phyloP scores from a whole-genome alignment of 352 stramenopile species.

The Phytopythium kandeliae region DNA sequence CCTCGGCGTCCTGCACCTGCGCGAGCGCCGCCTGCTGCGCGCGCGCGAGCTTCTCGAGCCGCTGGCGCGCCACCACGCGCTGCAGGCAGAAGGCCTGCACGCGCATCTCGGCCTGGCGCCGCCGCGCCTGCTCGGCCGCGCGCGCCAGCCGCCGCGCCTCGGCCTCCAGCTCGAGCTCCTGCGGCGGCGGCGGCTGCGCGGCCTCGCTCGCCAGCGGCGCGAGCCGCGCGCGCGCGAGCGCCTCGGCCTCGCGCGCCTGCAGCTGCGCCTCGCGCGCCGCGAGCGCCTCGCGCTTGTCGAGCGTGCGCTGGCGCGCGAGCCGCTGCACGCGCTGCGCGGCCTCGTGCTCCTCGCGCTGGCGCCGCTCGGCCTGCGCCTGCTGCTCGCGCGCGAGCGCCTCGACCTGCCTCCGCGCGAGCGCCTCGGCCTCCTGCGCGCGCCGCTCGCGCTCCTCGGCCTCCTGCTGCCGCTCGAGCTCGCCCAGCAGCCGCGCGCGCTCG shows the following conservation, averaged over 20 bases:
- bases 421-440: slow-evolving; percentile 42
- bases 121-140: slow-evolving; percentile 27
- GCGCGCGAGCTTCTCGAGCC: slow-evolving; percentile 39
- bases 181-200: slow-evolving; percentile 10
- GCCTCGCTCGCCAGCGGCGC: no score
- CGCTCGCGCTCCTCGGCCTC: slow-evolving; percentile 33
- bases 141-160: slow-evolving; percentile 37
- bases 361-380: slow-evolving; percentile 22
- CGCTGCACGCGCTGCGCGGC: no score
- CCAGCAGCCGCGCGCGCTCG: slow-evolving; percentile 33
- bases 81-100: slow-evolving; percentile 62
- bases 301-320: slow-evolving; percentile 1
- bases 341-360: slow-evolving; percentile 25
- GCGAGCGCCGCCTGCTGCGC: slow-evolving; percentile 46
- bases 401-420: slow-evolving; percentile 42
- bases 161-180: slow-evolving; percentile 36
- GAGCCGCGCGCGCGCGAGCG: slow-evolving; percentile 47
- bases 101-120: slow-evolving; percentile 53
- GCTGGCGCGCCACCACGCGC: slow-evolving; percentile 28
- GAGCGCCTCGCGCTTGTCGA: slow-evolving; percentile 27
- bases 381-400: slow-evolving; percentile 43
- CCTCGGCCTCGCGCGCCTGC: slow-evolving; percentile 56
- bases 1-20: slow-evolving; percentile 47
- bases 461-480: slow-evolving; percentile 38
- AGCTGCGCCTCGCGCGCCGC: slow-evolving; percentile 38